Conservation (phyloP, 2,329 filamentous ascomycete genomes). For the Colletotrichum cereale region DNA sequence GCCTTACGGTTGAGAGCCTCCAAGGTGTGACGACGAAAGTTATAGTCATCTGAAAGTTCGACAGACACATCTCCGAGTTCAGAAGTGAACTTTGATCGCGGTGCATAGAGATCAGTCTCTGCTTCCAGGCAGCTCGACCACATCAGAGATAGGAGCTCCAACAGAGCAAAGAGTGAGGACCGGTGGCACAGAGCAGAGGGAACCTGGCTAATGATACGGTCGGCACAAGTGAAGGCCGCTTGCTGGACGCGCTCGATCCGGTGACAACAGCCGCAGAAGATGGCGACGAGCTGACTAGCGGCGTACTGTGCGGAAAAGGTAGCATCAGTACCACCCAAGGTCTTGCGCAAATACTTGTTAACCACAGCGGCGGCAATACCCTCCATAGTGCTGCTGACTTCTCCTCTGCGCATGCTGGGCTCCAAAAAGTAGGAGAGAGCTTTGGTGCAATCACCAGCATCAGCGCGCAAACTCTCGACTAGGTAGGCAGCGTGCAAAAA, state of each 20-base stretch:
- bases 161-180: slow-evolving; percentile 88
- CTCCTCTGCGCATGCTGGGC: slow-evolving; percentile 78
- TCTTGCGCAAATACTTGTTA: slow-evolving; percentile 82
- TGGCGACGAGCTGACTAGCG: slow-evolving; percentile 86
- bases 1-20: slow-evolving; percentile 82
- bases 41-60: slow-evolving; percentile 94
- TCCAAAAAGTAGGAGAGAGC: slow-evolving; percentile 95
- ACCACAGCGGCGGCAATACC: slow-evolving; percentile 76
- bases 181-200: slow-evolving; percentile 93
- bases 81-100: slow-evolving; percentile 84
- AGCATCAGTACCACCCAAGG: slow-evolving; percentile 76
- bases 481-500: slow-evolving; percentile 93
- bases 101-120: slow-evolving; percentile 94
- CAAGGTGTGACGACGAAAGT: slow-evolving; percentile 83
- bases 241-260: slow-evolving; percentile 92
- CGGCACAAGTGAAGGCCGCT: slow-evolving; percentile 84
- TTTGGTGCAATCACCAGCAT: slow-evolving; percentile 89
- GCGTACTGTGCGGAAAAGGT: slow-evolving; percentile 91
- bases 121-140: slow-evolving; percentile 95
- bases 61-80: slow-evolving; percentile 82
- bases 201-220: slow-evolving; percentile 85
- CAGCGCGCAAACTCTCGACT: slow-evolving; percentile 88
- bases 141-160: slow-evolving; percentile 93
- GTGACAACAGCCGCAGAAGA: slow-evolving; percentile 93
- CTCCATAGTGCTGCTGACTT: slow-evolving; percentile 75